Base-by-base conservation (phyloP, 2,329 filamentous ascomycete genomes). In the Colletotrichum phormii region DNA sequence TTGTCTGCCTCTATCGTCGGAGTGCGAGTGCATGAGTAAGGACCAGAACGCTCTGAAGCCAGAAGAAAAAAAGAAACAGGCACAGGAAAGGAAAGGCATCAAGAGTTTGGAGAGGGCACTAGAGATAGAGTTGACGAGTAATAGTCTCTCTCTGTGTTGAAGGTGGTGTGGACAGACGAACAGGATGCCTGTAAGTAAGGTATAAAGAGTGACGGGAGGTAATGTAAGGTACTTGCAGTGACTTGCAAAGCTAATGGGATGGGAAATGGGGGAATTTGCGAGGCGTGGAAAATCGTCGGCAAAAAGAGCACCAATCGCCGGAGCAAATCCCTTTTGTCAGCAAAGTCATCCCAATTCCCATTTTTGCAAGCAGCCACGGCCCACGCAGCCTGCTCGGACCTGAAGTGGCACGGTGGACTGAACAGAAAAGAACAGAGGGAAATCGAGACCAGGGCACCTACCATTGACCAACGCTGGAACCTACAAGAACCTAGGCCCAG, bases 241-340 rank as follows among this genome's bases (percentile, higher is more conserved):
- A 18, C 37, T 42, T 24, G 31, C 13, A n/a, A 8, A 63, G 60
- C 46, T 8, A 63, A 29, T 57, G 49, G 49, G 46, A 29, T 46
- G 29, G 12, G 35, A 15, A 53, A 35, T 18, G n/a, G 26, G 31
- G 12, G 26, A 37, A 31, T 58, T 60, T 72, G 54, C 37, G 33
- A 49, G 37, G 37, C 9, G 9, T 64, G 70, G 65, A 42, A 69
- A 71, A 73, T 65, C 15, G 18, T 61, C 61, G 66, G 66, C 60
- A 61, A 51, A 65, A 73, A 73, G 35, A 51, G 61, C 61, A 61
- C 71, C 66, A 65, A 73, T 73, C n/a, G 59, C 42, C n/a, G 63
- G 59, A 54, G 9, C 58, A 51, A 46, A 15, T 24, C 29, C 13
- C n/a, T 54, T 49, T n/a, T 24, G 22, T 29, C 24, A 55, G 53